A percentile compares a stretch with the other conserved stretches of the same genome.
Conservation (phyloP, 345 rosid species). For the Lepidium didymum region DNA sequence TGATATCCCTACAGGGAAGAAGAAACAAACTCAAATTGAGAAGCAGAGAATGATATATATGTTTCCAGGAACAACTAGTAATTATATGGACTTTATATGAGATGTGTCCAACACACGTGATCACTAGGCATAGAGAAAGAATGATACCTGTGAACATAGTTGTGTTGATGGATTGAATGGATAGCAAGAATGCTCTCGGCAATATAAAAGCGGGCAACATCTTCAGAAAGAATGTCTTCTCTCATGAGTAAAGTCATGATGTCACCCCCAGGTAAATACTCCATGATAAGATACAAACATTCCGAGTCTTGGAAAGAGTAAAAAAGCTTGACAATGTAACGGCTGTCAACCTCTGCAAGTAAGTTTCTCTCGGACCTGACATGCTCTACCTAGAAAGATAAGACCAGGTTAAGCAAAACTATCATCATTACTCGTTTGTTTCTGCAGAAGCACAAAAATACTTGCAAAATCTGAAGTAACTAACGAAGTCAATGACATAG, state of each 20-base stretch:
- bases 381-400: slow-evolving; percentile 78
- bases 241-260: slow-evolving; percentile 98
- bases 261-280: slow-evolving; percentile 98
- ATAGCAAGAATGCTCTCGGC: slow-evolving; percentile 89
- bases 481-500: neutral
- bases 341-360: slow-evolving; percentile 95
- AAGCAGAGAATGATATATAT: neutral
- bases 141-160: slow-evolving; percentile 69
- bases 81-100: neutral
- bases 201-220: slow-evolving; percentile 84
- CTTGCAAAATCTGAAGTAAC: neutral
- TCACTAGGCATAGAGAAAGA: neutral
- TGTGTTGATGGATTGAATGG: slow-evolving; percentile 81
- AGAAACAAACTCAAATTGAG: slow-evolving; percentile 2
- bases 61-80: neutral
- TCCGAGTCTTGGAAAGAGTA: slow-evolving; percentile 98
- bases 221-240: slow-evolving; percentile 91
- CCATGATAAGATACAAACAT: slow-evolving; percentile 93
- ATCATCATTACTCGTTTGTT: neutral
- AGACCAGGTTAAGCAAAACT: neutral
- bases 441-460: neutral
- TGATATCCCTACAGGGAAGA: slow-evolving; percentile 73
- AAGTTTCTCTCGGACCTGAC: slow-evolving; percentile 98
- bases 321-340: slow-evolving; percentile 82
- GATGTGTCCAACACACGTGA: neutral